Evolutionary conservation across 2,329 filamentous ascomycete genomes (phyloP), one percentile per base, ranked within the genome.

Genomic region (Pseudogymnoascus sp.): DNA sequence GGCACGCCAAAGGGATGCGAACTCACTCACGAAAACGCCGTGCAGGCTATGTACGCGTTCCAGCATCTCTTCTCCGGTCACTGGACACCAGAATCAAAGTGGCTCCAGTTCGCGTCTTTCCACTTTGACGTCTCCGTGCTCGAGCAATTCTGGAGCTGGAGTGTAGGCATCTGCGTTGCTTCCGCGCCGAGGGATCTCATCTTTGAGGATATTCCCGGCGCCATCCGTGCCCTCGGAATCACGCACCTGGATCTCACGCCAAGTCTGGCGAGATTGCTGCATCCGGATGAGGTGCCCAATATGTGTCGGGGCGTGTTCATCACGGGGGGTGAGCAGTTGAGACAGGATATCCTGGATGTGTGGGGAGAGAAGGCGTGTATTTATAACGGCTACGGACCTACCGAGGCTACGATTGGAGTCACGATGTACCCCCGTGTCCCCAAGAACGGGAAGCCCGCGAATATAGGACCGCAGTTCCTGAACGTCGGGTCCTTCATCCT

Each of bases 131-230:
- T 97, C 3, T 94, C 90, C 1, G 89, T 97, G 0, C 79, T 97
- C 0, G 92, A 97, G 70, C 92, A 96, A 69, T 97, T 93, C 71
- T 97, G 91, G 91, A 94, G 87, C 62, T 97, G 92, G 92, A 91
- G 88, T 28, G 89, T 94, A 0, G 91, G 91, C 1, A 91, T 97
- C 25, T 87, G 88, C 3, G 82, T 97, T 0, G 88, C 93, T 1
- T 86, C 89, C 2, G 91, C 90, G 6, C 89, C 90, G 0, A 83
- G 90, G 65, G 91, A 97, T 70, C 71, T 96, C 1, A 87, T 97
- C 1, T 86, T 97, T 35, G 90, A 94, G 67, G 90, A 97, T 67
- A 78, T 97, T 14, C 80, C 88, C 1, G 82, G 81, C 1, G 85
- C 87, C 0, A 93, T 97, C 62, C 82, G 82, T 15, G 79, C 78